These are phyloP conservation scores for Stagonosporopsis rhizophila DNA, from an alignment of 2,329 filamentous ascomycete species.

Conservation along the genomic window DNA sequence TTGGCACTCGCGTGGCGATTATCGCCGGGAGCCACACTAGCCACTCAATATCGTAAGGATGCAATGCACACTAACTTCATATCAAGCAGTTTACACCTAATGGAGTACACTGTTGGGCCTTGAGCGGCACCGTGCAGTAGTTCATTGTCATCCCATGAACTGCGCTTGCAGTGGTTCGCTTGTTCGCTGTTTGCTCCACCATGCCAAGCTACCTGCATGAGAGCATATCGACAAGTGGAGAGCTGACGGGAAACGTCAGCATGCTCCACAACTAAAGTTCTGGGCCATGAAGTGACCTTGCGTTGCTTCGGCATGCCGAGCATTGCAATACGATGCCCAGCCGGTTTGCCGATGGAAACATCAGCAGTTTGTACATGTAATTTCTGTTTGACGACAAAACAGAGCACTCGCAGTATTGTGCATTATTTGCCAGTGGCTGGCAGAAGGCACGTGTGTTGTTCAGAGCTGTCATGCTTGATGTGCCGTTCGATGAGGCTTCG, in stretches of 20 bases:
- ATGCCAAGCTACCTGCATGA: constrained; percentile 1
- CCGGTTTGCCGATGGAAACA: not conserved
- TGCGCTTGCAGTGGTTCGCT: constrained; percentile 1
- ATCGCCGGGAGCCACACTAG: not conserved
- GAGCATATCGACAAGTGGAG: constrained; percentile 3
- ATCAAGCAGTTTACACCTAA: not conserved
- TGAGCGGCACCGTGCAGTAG: constrained; percentile 6
- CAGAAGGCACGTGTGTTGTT: not conserved
- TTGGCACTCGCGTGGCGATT: not conserved
- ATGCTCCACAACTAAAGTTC: constrained; percentile 2
- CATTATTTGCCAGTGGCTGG: not conserved
- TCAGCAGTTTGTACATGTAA: not conserved
- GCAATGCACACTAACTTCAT: not conserved
- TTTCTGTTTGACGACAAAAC: not conserved
- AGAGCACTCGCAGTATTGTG: not conserved
- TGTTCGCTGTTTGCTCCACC: constrained; percentile 7
- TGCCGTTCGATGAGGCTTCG: not conserved
- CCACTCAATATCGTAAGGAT: not conserved
- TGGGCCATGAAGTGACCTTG: not conserved
- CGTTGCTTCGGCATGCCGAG: constrained; percentile 10
- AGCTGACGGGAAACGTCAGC: not conserved
- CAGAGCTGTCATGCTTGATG: not conserved
- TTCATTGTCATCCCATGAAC: not conserved
- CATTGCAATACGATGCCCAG: not conserved
- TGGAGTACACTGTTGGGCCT: constrained; percentile 3